A percentile compares a stretch with the other conserved stretches of the same genome.
Conservation (phyloP, 306 rosid species). For the Rubus idaeus region DNA sequence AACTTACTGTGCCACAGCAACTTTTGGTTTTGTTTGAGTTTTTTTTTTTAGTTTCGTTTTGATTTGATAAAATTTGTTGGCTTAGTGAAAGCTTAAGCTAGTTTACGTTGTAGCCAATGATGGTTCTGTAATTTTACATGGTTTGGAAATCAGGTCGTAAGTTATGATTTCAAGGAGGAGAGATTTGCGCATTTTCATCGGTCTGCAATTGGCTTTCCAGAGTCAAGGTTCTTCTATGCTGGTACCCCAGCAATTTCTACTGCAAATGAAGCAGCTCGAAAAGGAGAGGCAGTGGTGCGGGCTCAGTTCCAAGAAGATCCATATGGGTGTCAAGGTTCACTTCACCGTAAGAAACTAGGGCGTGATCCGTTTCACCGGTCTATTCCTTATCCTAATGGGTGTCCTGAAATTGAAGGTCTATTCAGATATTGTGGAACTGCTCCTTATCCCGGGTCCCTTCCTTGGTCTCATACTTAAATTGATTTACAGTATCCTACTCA, state of each 20-base stretch:
- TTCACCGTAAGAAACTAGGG: conserved; percentile 62
- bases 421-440: conserved; percentile 79
- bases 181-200: conserved; percentile 84
- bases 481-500: not conserved
- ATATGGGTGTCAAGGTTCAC: conserved; percentile 79
- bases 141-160: conserved; percentile 62
- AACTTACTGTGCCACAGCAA: not conserved
- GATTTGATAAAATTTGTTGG: not conserved
- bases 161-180: conserved; percentile 85
- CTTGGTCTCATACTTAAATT: conserved; percentile 47
- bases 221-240: conserved; percentile 69
- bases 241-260: conserved; percentile 74
- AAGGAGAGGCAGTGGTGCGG: conserved; percentile 81
- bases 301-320: conserved; percentile 79
- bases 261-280: conserved; percentile 65
- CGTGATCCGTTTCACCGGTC: conserved; percentile 92
- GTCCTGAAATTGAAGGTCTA: conserved; percentile 84
- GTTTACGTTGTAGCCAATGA: not conserved
- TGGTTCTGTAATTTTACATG: not conserved
- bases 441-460: conserved; percentile 70
- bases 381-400: conserved; percentile 86
- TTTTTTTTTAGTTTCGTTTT: not conserved
- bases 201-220: conserved; percentile 86
- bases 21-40: not conserved
- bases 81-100: not conserved